A percentile compares a stretch with the other conserved stretches of the same genome.
Evolutionary conservation across 768 basidiomycete genomes (phyloP).

Genomic region (Mycena belliarum): DNA sequence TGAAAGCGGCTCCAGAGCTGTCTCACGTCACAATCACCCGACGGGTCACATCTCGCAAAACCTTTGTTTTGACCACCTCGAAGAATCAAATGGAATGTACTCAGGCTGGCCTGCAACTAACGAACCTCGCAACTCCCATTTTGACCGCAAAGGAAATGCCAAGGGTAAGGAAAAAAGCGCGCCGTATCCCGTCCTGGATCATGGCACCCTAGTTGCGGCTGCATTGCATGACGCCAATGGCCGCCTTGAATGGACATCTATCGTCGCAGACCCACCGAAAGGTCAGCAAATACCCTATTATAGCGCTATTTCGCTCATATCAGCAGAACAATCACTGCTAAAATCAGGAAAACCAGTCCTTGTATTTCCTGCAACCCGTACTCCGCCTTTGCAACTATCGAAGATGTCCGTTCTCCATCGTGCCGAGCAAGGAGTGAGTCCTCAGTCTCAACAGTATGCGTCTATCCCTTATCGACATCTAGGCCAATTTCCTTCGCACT

Average conservation of each 20-base stretch:
- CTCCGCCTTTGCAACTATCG: conserved; percentile 32
- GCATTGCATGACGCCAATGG: conserved; percentile 49
- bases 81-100: conserved; percentile 66
- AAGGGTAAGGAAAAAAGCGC: conserved; percentile 33
- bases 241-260: conserved; percentile 54
- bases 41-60: background rate
- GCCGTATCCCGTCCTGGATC: conserved; percentile 56
- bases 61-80: background rate
- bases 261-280: conserved; percentile 31
- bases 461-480: background rate
- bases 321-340: conserved; percentile 7
- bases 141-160: conserved; percentile 26
- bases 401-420: conserved; percentile 44
- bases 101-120: conserved; percentile 67
- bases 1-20: too few relatives aligned
- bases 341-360: conserved; percentile 35
- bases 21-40: too few relatives aligned
- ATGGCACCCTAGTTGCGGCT: conserved; percentile 56
- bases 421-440: conserved; percentile 63
- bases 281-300: conserved; percentile 22
- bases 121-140: conserved; percentile 26
- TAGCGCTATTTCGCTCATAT: conserved; percentile 12
- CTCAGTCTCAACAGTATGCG: background rate
- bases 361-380: conserved; percentile 62
- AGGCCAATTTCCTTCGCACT: conserved; percentile 75